Conservation (phyloP, 495 filamentous ascomycete genomes). For the Aspergillus wentii region DNA sequence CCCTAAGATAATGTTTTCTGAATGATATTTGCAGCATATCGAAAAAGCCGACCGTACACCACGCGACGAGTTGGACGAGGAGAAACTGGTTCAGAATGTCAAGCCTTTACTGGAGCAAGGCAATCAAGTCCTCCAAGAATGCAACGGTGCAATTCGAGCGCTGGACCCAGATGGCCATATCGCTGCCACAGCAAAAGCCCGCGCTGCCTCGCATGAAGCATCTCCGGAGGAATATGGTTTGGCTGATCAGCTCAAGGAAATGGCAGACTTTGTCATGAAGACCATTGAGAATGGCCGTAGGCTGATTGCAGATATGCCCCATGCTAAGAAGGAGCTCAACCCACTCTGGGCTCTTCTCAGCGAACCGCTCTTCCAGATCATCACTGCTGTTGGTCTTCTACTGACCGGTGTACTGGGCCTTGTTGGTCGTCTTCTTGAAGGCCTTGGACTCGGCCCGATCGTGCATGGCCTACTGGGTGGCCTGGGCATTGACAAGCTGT, state of each 20-base stretch:
- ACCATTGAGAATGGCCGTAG: constrained; percentile 85
- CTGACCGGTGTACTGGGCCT: constrained; percentile 77
- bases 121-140: constrained; percentile 74
- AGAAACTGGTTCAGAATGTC: constrained; percentile 78
- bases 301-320: constrained; percentile 84
- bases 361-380: constrained; percentile 86
- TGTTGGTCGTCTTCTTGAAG: constrained; percentile 74
- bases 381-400: constrained; percentile 83
- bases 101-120: constrained; percentile 85
- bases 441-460: constrained; percentile 78
- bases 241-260: constrained; percentile 76
- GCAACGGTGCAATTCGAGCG: constrained; percentile 84
- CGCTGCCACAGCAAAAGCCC: constrained; percentile 79
- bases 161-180: constrained; percentile 87
- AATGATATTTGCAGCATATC: constrained; percentile 52
- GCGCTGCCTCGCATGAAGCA: constrained; percentile 73
- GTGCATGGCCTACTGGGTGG: constrained; percentile 76
- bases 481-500: constrained; percentile 72
- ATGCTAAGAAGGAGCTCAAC: constrained; percentile 90
- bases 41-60: constrained; percentile 76
- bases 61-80: constrained; percentile 90
- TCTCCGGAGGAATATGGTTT: constrained; percentile 82
- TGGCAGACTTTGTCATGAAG: constrained; percentile 56
- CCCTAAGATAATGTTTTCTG: too few relatives aligned
- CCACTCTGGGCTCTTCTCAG: constrained; percentile 79